Percentiles rank a stretch among this genome's conserved stretches.
phyloP scores from a whole-genome alignment of 305 asterid species.

The Fraxinus dipetala region DNA sequence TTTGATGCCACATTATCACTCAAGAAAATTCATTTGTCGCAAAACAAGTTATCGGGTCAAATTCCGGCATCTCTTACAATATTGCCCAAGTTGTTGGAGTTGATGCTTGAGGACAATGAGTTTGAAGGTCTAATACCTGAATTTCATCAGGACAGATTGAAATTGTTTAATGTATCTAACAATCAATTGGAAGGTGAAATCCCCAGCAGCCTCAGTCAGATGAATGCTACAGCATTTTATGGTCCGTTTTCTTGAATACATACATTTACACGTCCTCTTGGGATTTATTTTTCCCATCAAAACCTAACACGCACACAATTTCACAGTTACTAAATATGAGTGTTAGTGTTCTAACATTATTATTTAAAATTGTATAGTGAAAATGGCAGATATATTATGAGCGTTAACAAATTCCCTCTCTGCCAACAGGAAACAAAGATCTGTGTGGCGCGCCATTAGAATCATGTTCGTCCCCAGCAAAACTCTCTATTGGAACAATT shows the following conservation, averaged over 20 bases:
- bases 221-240: slow-evolving; percentile 44
- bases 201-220: slow-evolving; percentile 40
- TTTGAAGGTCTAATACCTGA: slow-evolving; percentile 57
- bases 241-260: slow-evolving; percentile 36
- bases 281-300: background rate
- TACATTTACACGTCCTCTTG: background rate
- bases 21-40: slow-evolving; percentile 69
- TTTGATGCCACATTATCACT: slow-evolving; percentile 62
- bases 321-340: background rate
- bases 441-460: slow-evolving; percentile 73
- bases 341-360: background rate
- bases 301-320: background rate
- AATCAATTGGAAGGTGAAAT: slow-evolving; percentile 60
- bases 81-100: slow-evolving; percentile 57
- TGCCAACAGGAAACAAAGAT: slow-evolving; percentile 50
- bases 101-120: slow-evolving; percentile 53
- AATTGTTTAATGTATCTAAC: slow-evolving; percentile 41
- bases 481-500: slow-evolving; percentile 30
- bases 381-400: background rate
- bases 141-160: slow-evolving; percentile 40
- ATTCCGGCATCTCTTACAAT: slow-evolving; percentile 48
- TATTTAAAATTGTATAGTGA: background rate
- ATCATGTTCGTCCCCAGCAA: slow-evolving; percentile 29
- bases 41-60: slow-evolving; percentile 54
- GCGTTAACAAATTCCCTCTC: background rate